Evolutionary conservation across 2,329 filamentous ascomycete genomes (phyloP).

Genomic region (Arthrocladium fulminans): DNA sequence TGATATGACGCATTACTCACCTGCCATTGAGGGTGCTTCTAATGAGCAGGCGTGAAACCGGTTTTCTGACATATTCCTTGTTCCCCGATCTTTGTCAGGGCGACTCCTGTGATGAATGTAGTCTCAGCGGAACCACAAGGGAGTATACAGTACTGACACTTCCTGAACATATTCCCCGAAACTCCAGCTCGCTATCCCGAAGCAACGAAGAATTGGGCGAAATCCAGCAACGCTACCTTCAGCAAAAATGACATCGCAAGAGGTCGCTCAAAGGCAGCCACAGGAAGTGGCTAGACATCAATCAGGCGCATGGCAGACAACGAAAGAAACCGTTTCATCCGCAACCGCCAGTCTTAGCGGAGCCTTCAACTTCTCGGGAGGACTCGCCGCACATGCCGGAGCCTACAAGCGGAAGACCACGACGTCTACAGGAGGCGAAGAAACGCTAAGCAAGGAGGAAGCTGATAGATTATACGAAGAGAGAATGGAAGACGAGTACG

Average conservation of each 20-base stretch:
- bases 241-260: conserved; percentile 31
- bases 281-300: background rate
- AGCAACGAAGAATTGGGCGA: no score
- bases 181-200: no score
- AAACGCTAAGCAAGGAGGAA: conserved; percentile 28
- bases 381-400: conserved; percentile 14
- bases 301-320: conserved; percentile 11
- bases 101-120: no score
- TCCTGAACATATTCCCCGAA: no score
- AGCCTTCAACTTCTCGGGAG: conserved; percentile 17
- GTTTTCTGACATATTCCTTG: no score
- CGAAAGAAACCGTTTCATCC: conserved; percentile 18
- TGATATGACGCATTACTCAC: no score
- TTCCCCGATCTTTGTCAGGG: no score
- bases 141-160: no score
- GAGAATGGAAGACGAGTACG: conserved; percentile 41
- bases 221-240: no score
- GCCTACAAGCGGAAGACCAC: conserved; percentile 21
- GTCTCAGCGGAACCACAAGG: no score
- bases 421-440: conserved; percentile 13
- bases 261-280: conserved; percentile 6
- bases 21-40: no score
- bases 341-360: conserved; percentile 16
- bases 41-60: no score
- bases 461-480: conserved; percentile 38